phyloP scores from a whole-genome alignment of 495 filamentous ascomycete species.

The Penicillium canescens region DNA sequence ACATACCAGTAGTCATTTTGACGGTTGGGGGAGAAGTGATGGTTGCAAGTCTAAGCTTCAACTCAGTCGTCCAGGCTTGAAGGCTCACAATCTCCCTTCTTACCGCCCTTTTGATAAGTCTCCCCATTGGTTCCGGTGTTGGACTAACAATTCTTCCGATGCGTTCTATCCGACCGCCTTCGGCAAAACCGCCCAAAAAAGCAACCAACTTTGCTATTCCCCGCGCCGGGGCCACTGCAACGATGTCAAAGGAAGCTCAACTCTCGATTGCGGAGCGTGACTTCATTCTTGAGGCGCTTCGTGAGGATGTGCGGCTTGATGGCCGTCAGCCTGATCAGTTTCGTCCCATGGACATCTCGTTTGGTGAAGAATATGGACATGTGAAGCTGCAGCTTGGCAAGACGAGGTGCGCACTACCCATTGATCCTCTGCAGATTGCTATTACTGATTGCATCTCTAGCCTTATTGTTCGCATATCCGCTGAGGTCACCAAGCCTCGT shows the following conservation, averaged over 20 bases:
- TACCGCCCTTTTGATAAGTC: conserved; percentile 10
- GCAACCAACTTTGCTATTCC: conserved; percentile 14
- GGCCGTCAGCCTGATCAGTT: conserved; percentile 76
- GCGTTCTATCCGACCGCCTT: conserved; percentile 12
- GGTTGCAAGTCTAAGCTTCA: background rate
- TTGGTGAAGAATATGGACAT: conserved; percentile 89
- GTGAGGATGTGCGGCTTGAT: conserved; percentile 78
- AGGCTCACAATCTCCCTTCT: background rate
- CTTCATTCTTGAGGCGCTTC: conserved; percentile 74
- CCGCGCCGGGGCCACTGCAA: conserved; percentile 30
- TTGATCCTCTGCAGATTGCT: background rate
- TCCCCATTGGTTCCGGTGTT: background rate
- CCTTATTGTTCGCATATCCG: conserved; percentile 80
- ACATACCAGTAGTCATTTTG: conserved; percentile 68
- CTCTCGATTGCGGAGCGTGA: conserved; percentile 76
- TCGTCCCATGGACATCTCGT: conserved; percentile 72
- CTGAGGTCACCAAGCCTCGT: conserved; percentile 80
- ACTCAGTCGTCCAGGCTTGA: no score
- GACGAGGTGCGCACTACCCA: conserved; percentile 63
- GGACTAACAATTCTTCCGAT: conserved; percentile 21
- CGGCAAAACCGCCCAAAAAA: conserved; percentile 29
- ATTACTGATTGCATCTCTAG: conserved; percentile 44
- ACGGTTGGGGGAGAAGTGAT: background rate
- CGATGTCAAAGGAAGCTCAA: conserved; percentile 87
- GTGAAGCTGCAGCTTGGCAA: conserved; percentile 88